Base-by-base conservation (phyloP, 2,329 filamentous ascomycete species). In the Clonostachys chloroleuca region DNA sequence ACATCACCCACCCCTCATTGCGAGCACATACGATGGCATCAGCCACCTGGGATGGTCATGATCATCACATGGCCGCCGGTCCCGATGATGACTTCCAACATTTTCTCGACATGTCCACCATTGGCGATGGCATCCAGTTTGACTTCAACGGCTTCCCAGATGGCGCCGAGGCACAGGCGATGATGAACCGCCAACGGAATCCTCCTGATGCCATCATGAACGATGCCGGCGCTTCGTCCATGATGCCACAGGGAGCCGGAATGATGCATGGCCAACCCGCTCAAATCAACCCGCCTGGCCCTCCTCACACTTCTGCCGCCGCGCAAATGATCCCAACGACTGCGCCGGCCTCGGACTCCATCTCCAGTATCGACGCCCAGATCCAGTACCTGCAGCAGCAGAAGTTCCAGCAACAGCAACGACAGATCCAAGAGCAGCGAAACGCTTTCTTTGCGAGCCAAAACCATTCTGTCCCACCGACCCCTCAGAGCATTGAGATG, bases 401-500 rank as follows among this genome's bases (percentile, higher is more conserved):
- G 63, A 80, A 78, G 58, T 64, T 81, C 44, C 75, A 84, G 33
- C 76, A 83, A 53, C 79, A 84, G 58, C 78, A 80, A 54, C 72
- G 75, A 46, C 77, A 80, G 52, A 59, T 80, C 14, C 73, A 79
- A 45, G 79, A 84, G 57, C 79, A 84, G 51, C 76, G 74, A 42
- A 72, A 66, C 12, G 75, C 74, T 47, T 80, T 75, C 58, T 83
- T 77, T 57, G 62, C 69, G 9, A 75, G 66, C 47, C 76, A 79
- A 49, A 77, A 75, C 52, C 74, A 77, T 49, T 82, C 86, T 45
- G 80, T 90, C 8, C 89, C 89, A 6, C 87, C 87, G 3, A 94
- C 89, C 13, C 89, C 89, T 0, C 89, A 87, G 61, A 92, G 89
- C 61, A 75, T 90, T 24, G 87, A 92, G 59, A 80, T 92, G 67